A percentile compares a stretch with the other conserved stretches of the same genome.
These are phyloP conservation scores for Aspergillus awamori DNA, from an alignment of 2,329 filamentous ascomycete species.

Conservation along the genomic window DNA sequence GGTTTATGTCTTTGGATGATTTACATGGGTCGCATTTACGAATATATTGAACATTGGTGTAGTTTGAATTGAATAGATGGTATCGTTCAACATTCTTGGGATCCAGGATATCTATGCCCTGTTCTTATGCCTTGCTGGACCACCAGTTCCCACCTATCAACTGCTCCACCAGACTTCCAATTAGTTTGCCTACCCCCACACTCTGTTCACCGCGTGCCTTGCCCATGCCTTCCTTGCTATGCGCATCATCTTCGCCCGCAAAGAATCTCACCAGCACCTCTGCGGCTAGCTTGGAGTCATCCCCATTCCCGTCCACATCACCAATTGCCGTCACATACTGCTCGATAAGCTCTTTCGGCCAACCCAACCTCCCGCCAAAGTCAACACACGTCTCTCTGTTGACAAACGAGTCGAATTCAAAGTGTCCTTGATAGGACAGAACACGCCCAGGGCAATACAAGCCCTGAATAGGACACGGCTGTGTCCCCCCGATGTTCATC, in stretches of 20 bases:
- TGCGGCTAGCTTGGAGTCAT: slow-evolving; percentile 38
- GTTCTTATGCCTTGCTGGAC: not conserved
- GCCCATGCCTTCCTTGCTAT: not conserved
- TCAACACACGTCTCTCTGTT: slow-evolving; percentile 24
- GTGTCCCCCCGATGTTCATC: slow-evolving; percentile 27
- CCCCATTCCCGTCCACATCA: slow-evolving; percentile 21
- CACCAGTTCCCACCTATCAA: not conserved
- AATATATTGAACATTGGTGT: slow-evolving; percentile 5
- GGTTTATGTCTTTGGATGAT: not conserved
- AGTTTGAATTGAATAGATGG: not conserved
- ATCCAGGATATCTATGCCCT: not conserved
- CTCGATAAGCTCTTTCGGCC: slow-evolving; percentile 21
- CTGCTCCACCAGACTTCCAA: not conserved
- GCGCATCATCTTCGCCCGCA: not conserved
- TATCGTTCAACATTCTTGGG: not conserved
- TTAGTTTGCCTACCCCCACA: not conserved
- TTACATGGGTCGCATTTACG: slow-evolving; percentile 3
- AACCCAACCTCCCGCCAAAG: slow-evolving; percentile 25
- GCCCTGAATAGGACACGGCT: slow-evolving; percentile 26
- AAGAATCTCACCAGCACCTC: slow-evolving; percentile 37
- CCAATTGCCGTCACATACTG: slow-evolving; percentile 28
- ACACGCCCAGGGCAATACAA: slow-evolving; percentile 26
- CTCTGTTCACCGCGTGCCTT: not conserved
- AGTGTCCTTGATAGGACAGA: slow-evolving; percentile 31
- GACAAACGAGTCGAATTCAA: slow-evolving; percentile 30